Percentiles rank a stretch among this genome's conserved stretches.
Evolutionary conservation across 2,329 filamentous ascomycete species (phyloP).

Genomic region (Graphilbum ipis-grandicollis): DNA sequence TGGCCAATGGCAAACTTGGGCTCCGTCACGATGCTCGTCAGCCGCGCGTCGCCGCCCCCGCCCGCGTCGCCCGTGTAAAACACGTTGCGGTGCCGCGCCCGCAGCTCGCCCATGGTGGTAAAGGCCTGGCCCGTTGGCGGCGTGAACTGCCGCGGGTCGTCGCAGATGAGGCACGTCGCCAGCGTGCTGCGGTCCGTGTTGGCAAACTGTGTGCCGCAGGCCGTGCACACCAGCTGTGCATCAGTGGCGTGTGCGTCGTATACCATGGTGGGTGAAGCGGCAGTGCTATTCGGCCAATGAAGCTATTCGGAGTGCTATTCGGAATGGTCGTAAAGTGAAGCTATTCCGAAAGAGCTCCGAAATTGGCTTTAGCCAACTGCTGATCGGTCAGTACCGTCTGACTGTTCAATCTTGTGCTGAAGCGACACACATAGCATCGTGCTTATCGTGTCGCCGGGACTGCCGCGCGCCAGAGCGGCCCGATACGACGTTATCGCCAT

Average conservation of each 20-base stretch:
- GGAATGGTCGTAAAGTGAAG: too few relatives aligned
- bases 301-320: too few relatives aligned
- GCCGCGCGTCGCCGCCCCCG: constrained; percentile 18
- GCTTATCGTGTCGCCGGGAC: too few relatives aligned
- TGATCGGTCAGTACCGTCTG: too few relatives aligned
- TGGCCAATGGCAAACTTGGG: constrained; percentile 59
- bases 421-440: too few relatives aligned
- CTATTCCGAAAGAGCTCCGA: too few relatives aligned
- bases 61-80: constrained; percentile 31
- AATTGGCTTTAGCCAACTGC: too few relatives aligned
- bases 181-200: constrained; percentile 27
- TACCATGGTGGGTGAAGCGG: too few relatives aligned
- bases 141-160: constrained; percentile 56
- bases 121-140: constrained; percentile 47
- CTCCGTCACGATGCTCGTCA: constrained; percentile 29
- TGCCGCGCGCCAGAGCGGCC: too few relatives aligned
- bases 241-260: constrained; percentile 7
- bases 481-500: too few relatives aligned
- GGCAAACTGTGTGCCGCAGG: constrained; percentile 56
- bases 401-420: too few relatives aligned
- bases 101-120: constrained; percentile 36
- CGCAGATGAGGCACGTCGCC: constrained; percentile 50
- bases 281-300: too few relatives aligned
- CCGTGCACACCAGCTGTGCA: constrained; percentile 38
- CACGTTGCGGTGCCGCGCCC: constrained; percentile 30